phyloP scores from a whole-genome alignment of 2,329 filamentous ascomycete genomes.

The Ophiostoma triangulosporum region DNA sequence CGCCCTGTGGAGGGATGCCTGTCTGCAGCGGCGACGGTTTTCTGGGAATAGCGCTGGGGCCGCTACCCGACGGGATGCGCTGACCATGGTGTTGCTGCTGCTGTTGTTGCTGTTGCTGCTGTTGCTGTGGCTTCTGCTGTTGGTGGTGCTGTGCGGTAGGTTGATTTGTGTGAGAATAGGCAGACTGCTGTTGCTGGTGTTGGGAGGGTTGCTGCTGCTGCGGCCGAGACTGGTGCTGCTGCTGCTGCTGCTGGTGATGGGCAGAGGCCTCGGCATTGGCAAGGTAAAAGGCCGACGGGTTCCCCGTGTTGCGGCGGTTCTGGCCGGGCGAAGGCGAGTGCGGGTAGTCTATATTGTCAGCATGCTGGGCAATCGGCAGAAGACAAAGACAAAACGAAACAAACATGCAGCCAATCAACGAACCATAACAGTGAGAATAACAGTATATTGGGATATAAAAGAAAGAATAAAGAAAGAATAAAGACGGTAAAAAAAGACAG shows the following conservation, averaged over 20 bases:
- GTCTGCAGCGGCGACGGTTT: constrained; percentile 38
- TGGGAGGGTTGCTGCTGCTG: constrained; percentile 5
- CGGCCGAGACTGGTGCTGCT: constrained; percentile 26
- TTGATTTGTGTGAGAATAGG: too few species aligned
- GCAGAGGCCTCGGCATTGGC: constrained; percentile 1
- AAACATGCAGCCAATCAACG: neutral
- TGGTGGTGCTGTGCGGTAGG: constrained; percentile 6
- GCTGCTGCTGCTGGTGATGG: constrained; percentile 27
- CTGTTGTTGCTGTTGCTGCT: constrained; percentile 2
- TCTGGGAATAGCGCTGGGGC: constrained; percentile 21
- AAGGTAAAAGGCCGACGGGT: constrained; percentile 7
- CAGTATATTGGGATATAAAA: neutral
- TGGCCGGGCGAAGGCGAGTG: constrained; percentile 40
- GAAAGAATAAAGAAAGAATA: neutral
- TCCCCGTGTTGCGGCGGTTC: constrained; percentile 36
- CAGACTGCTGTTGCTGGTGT: constrained; percentile 23
- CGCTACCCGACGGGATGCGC: constrained; percentile 31
- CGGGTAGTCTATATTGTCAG: constrained; percentile 25
- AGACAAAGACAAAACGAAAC: neutral
- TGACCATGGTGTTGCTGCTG: constrained; percentile 24
- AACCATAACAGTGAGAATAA: neutral
- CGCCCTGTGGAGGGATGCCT: constrained; percentile 20
- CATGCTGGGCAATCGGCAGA: neutral
- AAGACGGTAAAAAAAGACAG: neutral
- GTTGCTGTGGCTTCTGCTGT: neutral